Evolutionary conservation across 1,284 basidiomycete genomes (phyloP).

Genomic region (Meripilus lineatus): DNA sequence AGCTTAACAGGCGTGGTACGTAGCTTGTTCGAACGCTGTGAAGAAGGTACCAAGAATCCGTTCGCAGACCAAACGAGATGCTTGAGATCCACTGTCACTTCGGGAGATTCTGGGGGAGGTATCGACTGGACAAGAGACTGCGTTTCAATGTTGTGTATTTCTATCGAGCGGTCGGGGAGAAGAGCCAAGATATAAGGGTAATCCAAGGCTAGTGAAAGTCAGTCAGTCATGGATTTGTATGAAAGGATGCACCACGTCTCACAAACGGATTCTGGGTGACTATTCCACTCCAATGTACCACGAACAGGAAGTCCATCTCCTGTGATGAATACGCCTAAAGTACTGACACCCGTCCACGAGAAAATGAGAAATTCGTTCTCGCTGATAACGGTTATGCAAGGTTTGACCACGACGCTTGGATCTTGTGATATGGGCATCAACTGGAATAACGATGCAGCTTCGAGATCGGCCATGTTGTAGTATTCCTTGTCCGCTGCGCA

Average conservation of each 20-base stretch:
- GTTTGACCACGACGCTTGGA: conserved; percentile 43
- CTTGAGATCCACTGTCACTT: conserved; percentile 19
- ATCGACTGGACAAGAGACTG: conserved; percentile 74
- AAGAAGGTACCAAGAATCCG: conserved; percentile 60
- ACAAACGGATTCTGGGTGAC: conserved; percentile 77
- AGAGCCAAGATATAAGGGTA: conserved; percentile 77
- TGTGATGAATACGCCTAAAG: conserved; percentile 82
- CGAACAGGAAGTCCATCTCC: conserved; percentile 83
- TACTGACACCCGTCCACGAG: conserved; percentile 72
- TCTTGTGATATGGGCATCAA: conserved; percentile 77
- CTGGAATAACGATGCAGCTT: conserved; percentile 59
- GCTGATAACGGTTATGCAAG: conserved; percentile 70
- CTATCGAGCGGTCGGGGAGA: conserved; percentile 72
- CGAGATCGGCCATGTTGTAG: conserved; percentile 79
- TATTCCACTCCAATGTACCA: conserved; percentile 82
- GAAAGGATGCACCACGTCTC: conserved; percentile 27
- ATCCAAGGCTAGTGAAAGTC: conserved; percentile 60
- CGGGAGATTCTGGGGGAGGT: conserved; percentile 38
- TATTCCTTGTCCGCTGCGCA: conserved; percentile 70
- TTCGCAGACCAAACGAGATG: conserved; percentile 41
- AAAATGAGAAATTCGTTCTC: conserved; percentile 76
- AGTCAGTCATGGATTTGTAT: conserved; percentile 4
- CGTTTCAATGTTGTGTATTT: conserved; percentile 76
- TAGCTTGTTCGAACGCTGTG: conserved; percentile 54
- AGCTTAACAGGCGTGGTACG: conserved; percentile 18